These are phyloP conservation scores for Lactifluus volemus DNA, from an alignment of 768 basidiomycete species.

Conservation along the genomic window DNA sequence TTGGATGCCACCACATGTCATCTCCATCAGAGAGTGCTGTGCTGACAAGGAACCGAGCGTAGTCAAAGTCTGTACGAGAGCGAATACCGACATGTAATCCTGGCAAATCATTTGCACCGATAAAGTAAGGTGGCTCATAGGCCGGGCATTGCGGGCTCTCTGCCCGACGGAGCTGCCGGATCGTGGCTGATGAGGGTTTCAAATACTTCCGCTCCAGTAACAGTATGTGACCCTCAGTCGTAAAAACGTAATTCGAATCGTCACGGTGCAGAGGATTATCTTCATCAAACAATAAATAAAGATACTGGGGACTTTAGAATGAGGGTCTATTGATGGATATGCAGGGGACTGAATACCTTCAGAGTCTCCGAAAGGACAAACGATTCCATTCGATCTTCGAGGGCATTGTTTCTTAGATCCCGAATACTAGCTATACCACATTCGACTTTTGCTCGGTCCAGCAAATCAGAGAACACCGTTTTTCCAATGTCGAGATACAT, in stretches of 20 bases:
- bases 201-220: slow-evolving; percentile 49
- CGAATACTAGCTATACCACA: slow-evolving; percentile 82
- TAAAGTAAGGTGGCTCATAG: slow-evolving; percentile 41
- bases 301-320: slow-evolving; percentile 47
- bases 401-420: slow-evolving; percentile 67
- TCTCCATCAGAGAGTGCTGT: slow-evolving; percentile 41
- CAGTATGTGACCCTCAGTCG: slow-evolving; percentile 92
- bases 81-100: slow-evolving; percentile 64
- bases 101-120: slow-evolving; percentile 25
- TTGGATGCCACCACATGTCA: slow-evolving; percentile 49
- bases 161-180: slow-evolving; percentile 51
- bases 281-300: slow-evolving; percentile 89
- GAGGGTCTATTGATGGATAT: background rate
- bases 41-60: slow-evolving; percentile 64
- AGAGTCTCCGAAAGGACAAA: slow-evolving; percentile 91
- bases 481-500: slow-evolving; percentile 92
- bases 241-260: slow-evolving; percentile 84
- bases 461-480: slow-evolving; percentile 69
- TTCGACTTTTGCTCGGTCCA: slow-evolving; percentile 62
- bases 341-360: slow-evolving; percentile 44
- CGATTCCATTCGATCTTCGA: slow-evolving; percentile 94
- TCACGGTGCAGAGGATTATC: slow-evolving; percentile 63
- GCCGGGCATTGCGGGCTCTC: slow-evolving; percentile 68
- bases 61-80: slow-evolving; percentile 69
- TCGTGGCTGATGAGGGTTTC: slow-evolving; percentile 46